phyloP scores from a whole-genome alignment of 2,329 filamentous ascomycete species.

The Metarhizium brunneum region DNA sequence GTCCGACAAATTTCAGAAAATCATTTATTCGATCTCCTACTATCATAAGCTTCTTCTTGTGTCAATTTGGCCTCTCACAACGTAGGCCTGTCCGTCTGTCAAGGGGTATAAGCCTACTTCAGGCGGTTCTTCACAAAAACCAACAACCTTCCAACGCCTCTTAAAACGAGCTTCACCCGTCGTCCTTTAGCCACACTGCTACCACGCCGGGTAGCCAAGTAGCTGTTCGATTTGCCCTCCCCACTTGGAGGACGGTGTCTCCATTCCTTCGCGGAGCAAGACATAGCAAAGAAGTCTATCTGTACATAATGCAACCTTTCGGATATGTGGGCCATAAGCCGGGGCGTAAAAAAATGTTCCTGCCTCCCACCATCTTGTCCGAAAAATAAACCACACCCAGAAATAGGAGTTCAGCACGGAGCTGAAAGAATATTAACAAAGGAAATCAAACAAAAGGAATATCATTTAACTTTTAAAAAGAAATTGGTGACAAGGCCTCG shows the following conservation, averaged over 20 bases:
- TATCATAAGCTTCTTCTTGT: conserved; percentile 22
- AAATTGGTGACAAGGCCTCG: not conserved
- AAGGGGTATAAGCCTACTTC: conserved; percentile 25
- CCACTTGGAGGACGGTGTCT: conserved; percentile 19
- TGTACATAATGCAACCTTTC: conserved; percentile 26
- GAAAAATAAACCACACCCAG: conserved; percentile 4
- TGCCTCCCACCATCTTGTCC: conserved; percentile 4
- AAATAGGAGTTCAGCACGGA: not conserved
- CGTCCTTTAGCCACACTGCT: not conserved
- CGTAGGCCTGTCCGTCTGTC: conserved; percentile 17
- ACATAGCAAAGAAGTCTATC: conserved; percentile 33
- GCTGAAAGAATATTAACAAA: conserved; percentile 1
- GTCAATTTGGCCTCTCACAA: conserved; percentile 25
- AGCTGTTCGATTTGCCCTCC: conserved; percentile 9
- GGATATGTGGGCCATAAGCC: conserved; percentile 1
- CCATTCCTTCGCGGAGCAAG: conserved; percentile 21
- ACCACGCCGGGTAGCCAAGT: conserved; percentile 3
- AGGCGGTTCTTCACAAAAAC: conserved; percentile 28
- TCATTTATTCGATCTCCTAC: conserved; percentile 25
- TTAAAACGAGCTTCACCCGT: conserved; percentile 7
- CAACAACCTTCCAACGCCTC: conserved; percentile 30
- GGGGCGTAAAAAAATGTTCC: conserved; percentile 1
- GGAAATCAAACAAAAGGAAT: conserved; percentile 19
- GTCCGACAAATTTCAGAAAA: not conserved
- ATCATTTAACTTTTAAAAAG: conserved; percentile 1